These are phyloP conservation scores for Hirschfeldia incana DNA, from an alignment of 345 rosid genomes.

Conservation along the genomic window DNA sequence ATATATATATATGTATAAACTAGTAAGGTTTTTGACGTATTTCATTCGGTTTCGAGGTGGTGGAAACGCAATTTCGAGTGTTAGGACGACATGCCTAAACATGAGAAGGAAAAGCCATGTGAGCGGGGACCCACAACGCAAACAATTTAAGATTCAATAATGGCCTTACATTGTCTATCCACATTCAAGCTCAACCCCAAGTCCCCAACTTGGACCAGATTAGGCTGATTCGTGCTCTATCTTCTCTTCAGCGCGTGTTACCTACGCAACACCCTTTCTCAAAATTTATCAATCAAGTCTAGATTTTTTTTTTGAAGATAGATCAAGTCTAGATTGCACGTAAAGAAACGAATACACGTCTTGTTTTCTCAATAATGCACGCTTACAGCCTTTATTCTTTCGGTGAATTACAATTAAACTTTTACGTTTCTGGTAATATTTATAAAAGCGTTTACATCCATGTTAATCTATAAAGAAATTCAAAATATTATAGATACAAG, in stretches of 20 bases:
- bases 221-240: background rate
- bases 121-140: conserved; percentile 4
- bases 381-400: conserved; percentile 1
- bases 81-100: background rate
- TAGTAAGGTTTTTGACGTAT: background rate
- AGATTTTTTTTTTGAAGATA: too few relatives aligned
- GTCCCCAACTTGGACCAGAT: conserved; percentile 30
- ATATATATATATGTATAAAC: background rate
- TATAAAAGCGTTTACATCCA: background rate
- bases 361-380: background rate
- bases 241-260: background rate
- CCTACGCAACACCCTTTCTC: background rate
- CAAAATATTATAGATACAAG: too few relatives aligned
- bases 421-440: background rate
- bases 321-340: conserved; percentile 5
- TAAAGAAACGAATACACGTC: conserved; percentile 20
- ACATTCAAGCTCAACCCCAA: background rate
- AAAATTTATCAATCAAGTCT: background rate
- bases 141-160: conserved; percentile 19
- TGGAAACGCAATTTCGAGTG: background rate
- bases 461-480: background rate
- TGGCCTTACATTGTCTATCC: conserved; percentile 19
- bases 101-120: conserved; percentile 11
- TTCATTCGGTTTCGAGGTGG: background rate
- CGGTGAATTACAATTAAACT: background rate